Evolutionary conservation across 495 filamentous ascomycete species (phyloP).

Genomic region (Aspergillus asperescens): DNA sequence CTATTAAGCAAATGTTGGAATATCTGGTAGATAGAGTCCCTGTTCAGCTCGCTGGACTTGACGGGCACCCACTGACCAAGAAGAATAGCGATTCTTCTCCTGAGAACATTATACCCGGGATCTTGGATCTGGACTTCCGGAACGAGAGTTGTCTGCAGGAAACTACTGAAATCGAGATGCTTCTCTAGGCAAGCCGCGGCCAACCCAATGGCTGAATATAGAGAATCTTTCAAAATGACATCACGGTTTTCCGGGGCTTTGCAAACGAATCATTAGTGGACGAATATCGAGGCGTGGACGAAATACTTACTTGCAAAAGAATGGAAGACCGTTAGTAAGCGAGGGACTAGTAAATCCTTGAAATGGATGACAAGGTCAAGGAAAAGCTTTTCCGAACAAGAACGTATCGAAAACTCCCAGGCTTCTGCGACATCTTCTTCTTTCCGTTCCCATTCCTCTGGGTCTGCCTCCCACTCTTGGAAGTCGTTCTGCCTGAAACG

Average conservation of each 20-base stretch:
- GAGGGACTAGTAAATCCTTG: conserved; percentile 68
- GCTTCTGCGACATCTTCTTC: conserved; percentile 63
- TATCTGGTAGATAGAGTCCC: conserved; percentile 76
- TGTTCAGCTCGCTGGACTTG: conserved; percentile 56
- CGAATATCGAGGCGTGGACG: not conserved
- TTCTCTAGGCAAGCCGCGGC: conserved; percentile 68
- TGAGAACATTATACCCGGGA: conserved; percentile 77
- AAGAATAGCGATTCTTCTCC: conserved; percentile 79
- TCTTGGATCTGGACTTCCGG: conserved; percentile 72
- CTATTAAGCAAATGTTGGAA: conserved; percentile 82
- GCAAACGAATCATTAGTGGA: not conserved
- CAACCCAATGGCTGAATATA: conserved; percentile 88
- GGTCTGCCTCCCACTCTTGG: conserved; percentile 84
- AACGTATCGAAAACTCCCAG: conserved; percentile 49
- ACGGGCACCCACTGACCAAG: conserved; percentile 86
- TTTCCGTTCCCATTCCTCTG: conserved; percentile 84
- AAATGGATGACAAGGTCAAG: conserved; percentile 84
- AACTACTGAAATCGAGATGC: conserved; percentile 72
- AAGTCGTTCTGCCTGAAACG: conserved; percentile 80
- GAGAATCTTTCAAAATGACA: conserved; percentile 80
- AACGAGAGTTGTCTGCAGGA: conserved; percentile 68
- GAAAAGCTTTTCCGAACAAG: conserved; percentile 90
- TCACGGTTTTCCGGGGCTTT: conserved; percentile 55
- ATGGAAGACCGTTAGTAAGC: conserved; percentile 73
- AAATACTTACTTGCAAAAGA: conserved; percentile 56